phyloP scores from a whole-genome alignment of 2,329 filamentous ascomycete genomes.

The Lachnellula subtilissima region DNA sequence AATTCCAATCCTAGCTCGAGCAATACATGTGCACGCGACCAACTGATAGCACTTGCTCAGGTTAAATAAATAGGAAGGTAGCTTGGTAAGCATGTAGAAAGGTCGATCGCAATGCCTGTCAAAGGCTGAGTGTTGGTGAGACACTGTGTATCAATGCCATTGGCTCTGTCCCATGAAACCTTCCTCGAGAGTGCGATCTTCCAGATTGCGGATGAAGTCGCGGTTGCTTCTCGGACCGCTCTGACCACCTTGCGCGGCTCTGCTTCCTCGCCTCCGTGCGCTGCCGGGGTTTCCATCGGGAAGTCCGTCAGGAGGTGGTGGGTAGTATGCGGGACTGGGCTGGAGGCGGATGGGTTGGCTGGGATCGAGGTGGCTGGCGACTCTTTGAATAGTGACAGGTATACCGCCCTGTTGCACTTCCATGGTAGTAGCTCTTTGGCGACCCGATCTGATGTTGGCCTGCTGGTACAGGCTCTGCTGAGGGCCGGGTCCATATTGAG shows the following conservation, averaged over 20 bases:
- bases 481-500: slow-evolving; percentile 51
- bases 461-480: slow-evolving; percentile 70
- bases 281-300: slow-evolving; percentile 54
- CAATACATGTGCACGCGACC: background rate
- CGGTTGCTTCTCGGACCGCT: slow-evolving; percentile 56
- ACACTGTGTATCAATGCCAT: slow-evolving; percentile 61
- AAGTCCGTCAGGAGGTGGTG: slow-evolving; percentile 81
- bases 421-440: slow-evolving; percentile 93
- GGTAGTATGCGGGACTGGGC: slow-evolving; percentile 95
- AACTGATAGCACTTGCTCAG: background rate
- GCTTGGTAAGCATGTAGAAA: slow-evolving; percentile 7
- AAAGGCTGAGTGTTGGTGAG: slow-evolving; percentile 4
- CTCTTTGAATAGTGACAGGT: slow-evolving; percentile 84
- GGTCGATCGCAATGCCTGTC: slow-evolving; percentile 14
- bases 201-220: slow-evolving; percentile 91
- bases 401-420: slow-evolving; percentile 92
- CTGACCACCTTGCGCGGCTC: slow-evolving; percentile 56
- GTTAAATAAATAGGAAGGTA: slow-evolving; percentile 4
- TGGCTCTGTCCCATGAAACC: slow-evolving; percentile 70
- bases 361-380: slow-evolving; percentile 92
- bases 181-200: slow-evolving; percentile 91
- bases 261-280: slow-evolving; percentile 70
- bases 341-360: slow-evolving; percentile 90
- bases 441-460: slow-evolving; percentile 68
- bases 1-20: background rate